phyloP scores from a whole-genome alignment of 225 moss, liverwort and hornwort genomes.

The Physcomitrium patens region DNA sequence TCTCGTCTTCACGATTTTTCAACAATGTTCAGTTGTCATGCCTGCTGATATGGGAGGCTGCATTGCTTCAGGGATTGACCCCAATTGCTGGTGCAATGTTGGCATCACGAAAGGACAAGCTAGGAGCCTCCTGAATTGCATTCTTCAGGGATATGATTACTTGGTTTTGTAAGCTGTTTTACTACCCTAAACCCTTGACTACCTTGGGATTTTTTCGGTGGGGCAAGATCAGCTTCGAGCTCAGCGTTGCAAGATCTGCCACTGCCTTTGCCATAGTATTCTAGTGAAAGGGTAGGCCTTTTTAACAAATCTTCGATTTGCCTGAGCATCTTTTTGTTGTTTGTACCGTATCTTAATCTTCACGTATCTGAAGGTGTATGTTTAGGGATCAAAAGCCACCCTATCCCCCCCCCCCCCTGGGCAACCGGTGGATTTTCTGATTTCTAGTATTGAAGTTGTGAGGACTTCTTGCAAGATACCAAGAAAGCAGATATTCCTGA shows the following conservation, averaged over 20 bases:
- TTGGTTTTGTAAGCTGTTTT: constrained; percentile 3
- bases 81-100: no score
- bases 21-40: constrained; percentile 3
- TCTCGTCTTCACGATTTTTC: constrained; percentile 11
- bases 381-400: no score
- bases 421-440: constrained; percentile 9
- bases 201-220: not conserved
- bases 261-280: not conserved
- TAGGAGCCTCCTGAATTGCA: no score
- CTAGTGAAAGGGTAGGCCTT: not conserved
- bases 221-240: constrained; percentile 7
- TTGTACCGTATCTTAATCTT: not conserved
- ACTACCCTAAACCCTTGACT: not conserved
- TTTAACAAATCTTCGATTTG: constrained; percentile 1
- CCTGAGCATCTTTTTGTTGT: not conserved
- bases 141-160: constrained; percentile 10
- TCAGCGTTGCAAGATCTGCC: no score
- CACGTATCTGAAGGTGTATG: not conserved
- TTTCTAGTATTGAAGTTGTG: constrained; percentile 9
- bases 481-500: constrained; percentile 1
- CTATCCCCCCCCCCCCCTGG: not conserved
- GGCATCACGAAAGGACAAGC: no score
- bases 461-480: not conserved
- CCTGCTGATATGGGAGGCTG: no score
- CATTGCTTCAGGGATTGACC: no score